A percentile compares a stretch with the other conserved stretches of the same genome.
Conservation (phyloP, 1,284 basidiomycete genomes). For the Rhizopogon parksii region DNA sequence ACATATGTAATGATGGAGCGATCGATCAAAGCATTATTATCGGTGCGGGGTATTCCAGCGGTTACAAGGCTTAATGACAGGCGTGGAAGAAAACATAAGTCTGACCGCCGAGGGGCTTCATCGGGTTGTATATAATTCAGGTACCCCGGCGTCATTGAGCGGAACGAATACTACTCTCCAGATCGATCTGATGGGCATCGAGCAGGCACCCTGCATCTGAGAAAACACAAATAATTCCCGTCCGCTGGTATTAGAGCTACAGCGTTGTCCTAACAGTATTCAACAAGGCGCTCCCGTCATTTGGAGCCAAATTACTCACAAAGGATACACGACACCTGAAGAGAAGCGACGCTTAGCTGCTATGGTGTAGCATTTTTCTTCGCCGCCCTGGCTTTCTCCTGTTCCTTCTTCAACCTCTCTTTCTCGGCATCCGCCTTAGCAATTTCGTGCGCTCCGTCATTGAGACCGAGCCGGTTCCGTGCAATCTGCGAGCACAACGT, state of each 20-base stretch:
- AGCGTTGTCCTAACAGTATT: background rate
- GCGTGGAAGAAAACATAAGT: background rate
- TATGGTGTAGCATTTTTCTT: constrained; percentile 33
- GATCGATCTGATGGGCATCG: background rate
- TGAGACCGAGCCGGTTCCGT: constrained; percentile 87
- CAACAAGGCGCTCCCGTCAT: background rate
- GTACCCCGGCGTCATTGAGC: background rate
- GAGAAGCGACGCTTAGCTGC: constrained; percentile 1
- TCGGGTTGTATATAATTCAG: background rate
- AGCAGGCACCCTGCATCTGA: background rate
- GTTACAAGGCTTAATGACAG: background rate
- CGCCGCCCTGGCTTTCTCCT: constrained; percentile 34
- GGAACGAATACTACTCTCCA: background rate
- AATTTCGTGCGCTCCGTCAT: constrained; percentile 80
- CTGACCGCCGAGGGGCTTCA: background rate
- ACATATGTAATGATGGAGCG: too few relatives aligned
- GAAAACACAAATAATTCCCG: background rate
- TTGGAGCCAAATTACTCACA: background rate
- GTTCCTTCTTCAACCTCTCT: constrained; percentile 48
- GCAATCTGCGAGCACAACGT: constrained; percentile 55
- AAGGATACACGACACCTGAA: background rate
- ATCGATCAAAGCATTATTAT: background rate
- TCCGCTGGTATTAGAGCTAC: background rate
- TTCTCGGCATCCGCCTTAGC: constrained; percentile 68
- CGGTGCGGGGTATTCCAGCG: background rate